These are phyloP conservation scores for Yamadazyma atmosphaerica DNA, from an alignment of 1,139 yeast genomes.

Conservation along the genomic window DNA sequence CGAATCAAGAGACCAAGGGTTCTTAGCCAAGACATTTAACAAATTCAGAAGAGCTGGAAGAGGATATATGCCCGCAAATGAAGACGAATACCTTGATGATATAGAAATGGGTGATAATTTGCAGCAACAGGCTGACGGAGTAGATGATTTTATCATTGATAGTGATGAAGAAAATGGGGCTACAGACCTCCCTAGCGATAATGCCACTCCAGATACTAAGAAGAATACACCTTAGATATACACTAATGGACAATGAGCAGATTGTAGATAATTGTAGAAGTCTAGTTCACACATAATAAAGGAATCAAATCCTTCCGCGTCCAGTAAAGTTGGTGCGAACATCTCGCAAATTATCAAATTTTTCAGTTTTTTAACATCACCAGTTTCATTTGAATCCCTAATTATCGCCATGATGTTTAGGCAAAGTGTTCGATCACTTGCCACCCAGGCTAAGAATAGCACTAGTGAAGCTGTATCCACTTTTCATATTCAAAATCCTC, in stretches of 20 bases:
- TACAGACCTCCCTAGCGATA: too few relatives aligned
- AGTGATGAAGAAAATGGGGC: conserved; percentile 44
- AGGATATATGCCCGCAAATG: conserved; percentile 24
- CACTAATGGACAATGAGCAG: neutral
- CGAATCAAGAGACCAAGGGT: conserved; percentile 23
- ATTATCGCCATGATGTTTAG: conserved; percentile 12
- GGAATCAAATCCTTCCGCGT: too few relatives aligned
- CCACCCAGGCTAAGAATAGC: conserved; percentile 24
- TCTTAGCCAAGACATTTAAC: conserved; percentile 40
- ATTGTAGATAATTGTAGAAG: neutral
- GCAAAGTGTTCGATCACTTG: conserved; percentile 28
- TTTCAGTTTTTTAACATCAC: neutral
- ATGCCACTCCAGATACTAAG: too few relatives aligned
- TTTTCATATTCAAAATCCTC: conserved; percentile 48
- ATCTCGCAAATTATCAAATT: too few relatives aligned
- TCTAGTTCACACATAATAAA: neutral
- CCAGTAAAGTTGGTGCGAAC: too few relatives aligned
- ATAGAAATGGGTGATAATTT: conserved; percentile 18
- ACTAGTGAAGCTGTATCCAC: neutral
- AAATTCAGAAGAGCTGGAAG: conserved; percentile 36
- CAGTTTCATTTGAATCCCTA: too few relatives aligned
- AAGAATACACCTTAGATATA: too few relatives aligned
- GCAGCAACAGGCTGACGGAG: conserved; percentile 10
- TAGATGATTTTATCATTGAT: conserved; percentile 36
- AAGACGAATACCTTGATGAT: conserved; percentile 17